These are phyloP conservation scores for Gaultheria prostrata DNA, from an alignment of 148 eudicot genomes.

Conservation along the genomic window DNA sequence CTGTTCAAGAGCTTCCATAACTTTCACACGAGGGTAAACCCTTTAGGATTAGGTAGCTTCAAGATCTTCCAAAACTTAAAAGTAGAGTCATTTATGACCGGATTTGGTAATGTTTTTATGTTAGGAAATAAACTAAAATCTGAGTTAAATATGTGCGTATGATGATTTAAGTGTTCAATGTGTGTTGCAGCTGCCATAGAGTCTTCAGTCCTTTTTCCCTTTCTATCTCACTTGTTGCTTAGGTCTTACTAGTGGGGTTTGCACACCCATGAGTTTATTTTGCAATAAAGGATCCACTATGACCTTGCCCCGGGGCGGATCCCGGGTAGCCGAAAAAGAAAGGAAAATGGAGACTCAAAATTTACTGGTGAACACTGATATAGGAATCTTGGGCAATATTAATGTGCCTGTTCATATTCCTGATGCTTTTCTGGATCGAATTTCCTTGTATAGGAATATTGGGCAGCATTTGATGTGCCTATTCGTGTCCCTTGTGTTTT, in stretches of 20 bases:
- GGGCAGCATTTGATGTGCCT: background rate
- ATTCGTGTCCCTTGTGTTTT: background rate
- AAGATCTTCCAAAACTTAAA: background rate
- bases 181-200: background rate
- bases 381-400: background rate
- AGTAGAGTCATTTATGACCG: background rate
- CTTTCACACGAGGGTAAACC: background rate
- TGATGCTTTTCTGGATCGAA: background rate
- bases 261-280: background rate
- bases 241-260: background rate
- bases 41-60: background rate
- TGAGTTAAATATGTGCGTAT: background rate
- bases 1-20: background rate
- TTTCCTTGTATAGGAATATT: background rate
- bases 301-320: background rate
- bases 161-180: background rate
- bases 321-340: background rate
- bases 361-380: background rate
- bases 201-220: background rate
- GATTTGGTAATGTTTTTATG: background rate
- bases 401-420: background rate
- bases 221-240: background rate
- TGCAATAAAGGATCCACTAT: background rate
- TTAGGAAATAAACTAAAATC: background rate
- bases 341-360: background rate